A percentile compares a stretch with the other conserved stretches of the same genome.
phyloP scores from a whole-genome alignment of 2,329 filamentous ascomycete species.

The Colletotrichum karsti region DNA sequence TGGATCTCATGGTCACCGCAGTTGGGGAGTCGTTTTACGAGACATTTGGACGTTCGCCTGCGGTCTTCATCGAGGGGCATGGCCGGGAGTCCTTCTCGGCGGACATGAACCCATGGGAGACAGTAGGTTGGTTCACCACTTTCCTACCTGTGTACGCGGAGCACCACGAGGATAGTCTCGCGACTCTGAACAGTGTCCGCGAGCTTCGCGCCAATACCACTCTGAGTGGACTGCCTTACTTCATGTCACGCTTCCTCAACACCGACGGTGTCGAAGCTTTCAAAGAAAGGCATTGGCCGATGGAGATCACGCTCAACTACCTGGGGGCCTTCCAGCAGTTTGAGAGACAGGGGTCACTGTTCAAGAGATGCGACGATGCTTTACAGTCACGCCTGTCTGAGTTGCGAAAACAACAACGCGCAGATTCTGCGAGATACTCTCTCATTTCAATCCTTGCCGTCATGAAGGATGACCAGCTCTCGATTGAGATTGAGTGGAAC shows the following conservation, averaged over 20 bases:
- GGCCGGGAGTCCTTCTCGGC: conserved; percentile 47
- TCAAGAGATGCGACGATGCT: conserved; percentile 27
- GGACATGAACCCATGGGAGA: conserved; percentile 44
- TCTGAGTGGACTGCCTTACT: conserved; percentile 5
- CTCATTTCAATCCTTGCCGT: conserved; percentile 7
- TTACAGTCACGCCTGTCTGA: neutral
- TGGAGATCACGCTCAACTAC: conserved; percentile 38
- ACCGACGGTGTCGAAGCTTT: neutral
- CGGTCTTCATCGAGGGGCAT: conserved; percentile 50
- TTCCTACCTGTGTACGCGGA: conserved; percentile 42
- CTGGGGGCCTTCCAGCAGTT: conserved; percentile 39
- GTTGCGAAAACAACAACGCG: neutral
- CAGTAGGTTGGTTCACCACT: conserved; percentile 56
- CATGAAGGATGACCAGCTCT: neutral
- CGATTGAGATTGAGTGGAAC: conserved; percentile 11
- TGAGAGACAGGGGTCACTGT: conserved; percentile 35
- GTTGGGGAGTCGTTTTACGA: conserved; percentile 42
- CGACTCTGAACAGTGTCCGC: neutral
- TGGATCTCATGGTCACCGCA: conserved; percentile 48
- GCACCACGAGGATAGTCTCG: neutral
- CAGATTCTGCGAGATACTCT: neutral
- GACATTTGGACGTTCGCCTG: conserved; percentile 43
- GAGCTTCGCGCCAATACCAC: neutral
- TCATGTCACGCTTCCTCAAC: conserved; percentile 13
- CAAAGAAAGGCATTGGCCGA: conserved; percentile 29